phyloP scores from a whole-genome alignment of 495 filamentous ascomycete species.

The Xylaria bambusicola region DNA sequence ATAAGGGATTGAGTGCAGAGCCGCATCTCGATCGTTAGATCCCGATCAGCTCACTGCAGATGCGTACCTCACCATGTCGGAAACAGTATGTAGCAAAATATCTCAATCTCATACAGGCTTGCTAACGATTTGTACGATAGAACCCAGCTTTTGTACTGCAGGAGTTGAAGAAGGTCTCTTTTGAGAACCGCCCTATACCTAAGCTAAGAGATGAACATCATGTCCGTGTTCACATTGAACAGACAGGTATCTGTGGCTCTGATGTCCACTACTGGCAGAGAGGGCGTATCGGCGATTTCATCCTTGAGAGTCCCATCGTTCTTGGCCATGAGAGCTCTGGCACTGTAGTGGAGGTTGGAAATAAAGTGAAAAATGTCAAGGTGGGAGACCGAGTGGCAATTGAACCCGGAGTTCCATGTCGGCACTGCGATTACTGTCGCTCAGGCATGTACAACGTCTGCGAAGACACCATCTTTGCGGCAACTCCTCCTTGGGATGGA shows the following conservation, averaged over 20 bases:
- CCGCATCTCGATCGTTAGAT: not conserved
- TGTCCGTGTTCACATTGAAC: slow-evolving; percentile 38
- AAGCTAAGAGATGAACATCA: slow-evolving; percentile 33
- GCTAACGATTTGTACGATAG: slow-evolving; percentile 7
- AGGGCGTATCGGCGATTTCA: slow-evolving; percentile 39
- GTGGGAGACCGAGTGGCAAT: slow-evolving; percentile 64
- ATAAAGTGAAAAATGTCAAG: slow-evolving; percentile 64
- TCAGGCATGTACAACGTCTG: slow-evolving; percentile 57
- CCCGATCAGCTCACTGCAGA: not conserved
- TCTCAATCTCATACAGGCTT: slow-evolving; percentile 7
- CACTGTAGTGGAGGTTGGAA: slow-evolving; percentile 65
- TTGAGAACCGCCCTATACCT: slow-evolving; percentile 40
- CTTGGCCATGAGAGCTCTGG: slow-evolving; percentile 80
- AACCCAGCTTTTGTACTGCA: slow-evolving; percentile 47
- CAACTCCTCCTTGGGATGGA: slow-evolving; percentile 57
- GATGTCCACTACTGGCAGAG: slow-evolving; percentile 41
- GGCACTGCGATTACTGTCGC: slow-evolving; percentile 56
- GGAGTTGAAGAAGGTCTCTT: slow-evolving; percentile 37
- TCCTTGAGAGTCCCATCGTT: slow-evolving; percentile 43
- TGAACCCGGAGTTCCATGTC: slow-evolving; percentile 55
- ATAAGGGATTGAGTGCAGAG: slow-evolving; percentile 1
- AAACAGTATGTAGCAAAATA: slow-evolving; percentile 11
- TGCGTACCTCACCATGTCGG: slow-evolving; percentile 10
- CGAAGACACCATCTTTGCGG: slow-evolving; percentile 54
- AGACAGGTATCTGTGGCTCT: slow-evolving; percentile 42